Evolutionary conservation across 129 eudicot species (phyloP).

Genomic region (Ambrosia trifida): DNA sequence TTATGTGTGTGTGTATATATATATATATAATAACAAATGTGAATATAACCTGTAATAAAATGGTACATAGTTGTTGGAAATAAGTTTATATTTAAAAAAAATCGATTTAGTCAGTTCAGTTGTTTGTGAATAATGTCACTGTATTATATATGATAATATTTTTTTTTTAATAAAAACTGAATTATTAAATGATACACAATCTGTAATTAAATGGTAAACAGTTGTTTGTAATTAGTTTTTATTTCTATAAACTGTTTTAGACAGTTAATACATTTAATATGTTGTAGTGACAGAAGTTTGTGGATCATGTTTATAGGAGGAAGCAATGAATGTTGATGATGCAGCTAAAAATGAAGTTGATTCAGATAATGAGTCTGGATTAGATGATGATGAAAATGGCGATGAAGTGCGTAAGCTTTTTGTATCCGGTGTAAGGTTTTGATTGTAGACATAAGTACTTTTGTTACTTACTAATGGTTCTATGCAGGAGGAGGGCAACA

Average conservation of each 20-base stretch:
- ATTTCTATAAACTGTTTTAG: conserved; percentile 20
- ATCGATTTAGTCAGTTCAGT: conserved; percentile 3
- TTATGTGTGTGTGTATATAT: not conserved
- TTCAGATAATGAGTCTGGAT: conserved; percentile 49
- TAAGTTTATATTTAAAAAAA: no score
- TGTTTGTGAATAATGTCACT: conserved; percentile 6
- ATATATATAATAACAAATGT: no score
- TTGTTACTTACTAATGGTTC: not conserved
- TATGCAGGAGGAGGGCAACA: conserved; percentile 24
- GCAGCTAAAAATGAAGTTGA: conserved; percentile 48
- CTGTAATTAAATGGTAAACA: no score
- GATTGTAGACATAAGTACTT: conserved; percentile 4
- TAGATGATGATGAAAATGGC: no score
- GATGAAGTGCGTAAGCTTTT: conserved; percentile 24
- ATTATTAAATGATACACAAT: no score
- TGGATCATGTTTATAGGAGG: conserved; percentile 23
- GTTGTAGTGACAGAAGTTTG: conserved; percentile 18
- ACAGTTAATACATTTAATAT: conserved; percentile 1
- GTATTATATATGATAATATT: no score
- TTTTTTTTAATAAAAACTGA: no score
- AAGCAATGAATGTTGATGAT: conserved; percentile 33
- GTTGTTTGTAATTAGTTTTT: no score
- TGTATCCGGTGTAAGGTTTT: not conserved
- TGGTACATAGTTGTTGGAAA: not conserved
- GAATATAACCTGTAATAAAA: not conserved